Percentiles rank a stretch among this genome's conserved stretches.
These are phyloP conservation scores for Acanthamoeba polyphaga DNA, from an alignment of 208 protist genomes.

Conservation along the genomic window DNA sequence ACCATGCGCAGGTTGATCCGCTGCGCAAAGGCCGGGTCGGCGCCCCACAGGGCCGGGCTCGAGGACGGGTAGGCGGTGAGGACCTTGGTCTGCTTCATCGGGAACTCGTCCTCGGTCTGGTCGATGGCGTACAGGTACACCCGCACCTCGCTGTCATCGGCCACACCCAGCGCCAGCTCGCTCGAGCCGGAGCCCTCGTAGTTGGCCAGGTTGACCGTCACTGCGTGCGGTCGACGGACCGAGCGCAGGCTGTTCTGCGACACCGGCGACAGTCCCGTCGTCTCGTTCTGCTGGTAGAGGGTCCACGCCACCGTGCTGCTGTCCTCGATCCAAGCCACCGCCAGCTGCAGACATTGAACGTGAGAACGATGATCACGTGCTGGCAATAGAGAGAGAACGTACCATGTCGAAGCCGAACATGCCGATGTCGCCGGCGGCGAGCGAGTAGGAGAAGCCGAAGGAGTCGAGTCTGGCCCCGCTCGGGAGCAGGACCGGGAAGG, in stretches of 20 bases:
- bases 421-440: background rate
- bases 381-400: too few species aligned
- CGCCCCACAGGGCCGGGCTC: background rate
- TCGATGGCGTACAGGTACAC: conserved; percentile 27
- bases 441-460: background rate
- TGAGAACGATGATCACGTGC: background rate
- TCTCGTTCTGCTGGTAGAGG: background rate
- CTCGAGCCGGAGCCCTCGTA: conserved; percentile 31
- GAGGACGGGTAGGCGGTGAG: background rate
- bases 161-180: background rate
- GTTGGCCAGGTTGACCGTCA: conserved; percentile 28
- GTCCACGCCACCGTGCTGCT: background rate
- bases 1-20: conserved; percentile 2
- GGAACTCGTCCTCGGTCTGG: background rate
- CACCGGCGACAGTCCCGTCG: background rate
- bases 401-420: too few species aligned
- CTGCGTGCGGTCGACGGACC: background rate
- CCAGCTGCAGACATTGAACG: background rate
- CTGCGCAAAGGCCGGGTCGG: background rate
- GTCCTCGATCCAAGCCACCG: conserved; percentile 28
- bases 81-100: conserved; percentile 21
- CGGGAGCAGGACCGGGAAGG: background rate
- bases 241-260: background rate
- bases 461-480: background rate
- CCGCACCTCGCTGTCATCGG: background rate